Conservation (phyloP, 441 rosid species). For the Erodium trifolium region DNA sequence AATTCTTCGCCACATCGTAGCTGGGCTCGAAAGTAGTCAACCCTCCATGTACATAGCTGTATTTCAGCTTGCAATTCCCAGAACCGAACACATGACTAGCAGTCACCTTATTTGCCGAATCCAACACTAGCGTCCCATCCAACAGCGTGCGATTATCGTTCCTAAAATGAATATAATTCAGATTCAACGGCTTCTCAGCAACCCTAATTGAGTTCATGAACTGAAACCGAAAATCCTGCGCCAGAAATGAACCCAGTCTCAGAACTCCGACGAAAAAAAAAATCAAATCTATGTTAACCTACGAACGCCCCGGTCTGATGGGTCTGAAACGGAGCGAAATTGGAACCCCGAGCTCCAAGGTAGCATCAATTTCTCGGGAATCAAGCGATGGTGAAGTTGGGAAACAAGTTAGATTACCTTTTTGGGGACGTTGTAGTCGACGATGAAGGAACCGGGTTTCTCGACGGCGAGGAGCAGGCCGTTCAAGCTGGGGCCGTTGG, state of each 20-base stretch:
- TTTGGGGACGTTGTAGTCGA: slow-evolving; percentile 80
- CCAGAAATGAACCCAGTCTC: neutral
- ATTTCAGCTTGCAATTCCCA: slow-evolving; percentile 74
- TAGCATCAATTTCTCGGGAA: neutral
- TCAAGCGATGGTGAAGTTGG: too few species aligned
- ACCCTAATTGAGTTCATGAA: slow-evolving; percentile 74
- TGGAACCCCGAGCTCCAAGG: neutral
- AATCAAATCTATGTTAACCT: neutral
- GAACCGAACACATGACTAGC: slow-evolving; percentile 74
- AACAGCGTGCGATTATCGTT: slow-evolving; percentile 59
- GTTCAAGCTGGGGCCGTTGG: slow-evolving; percentile 66
- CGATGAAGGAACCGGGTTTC: slow-evolving; percentile 74
- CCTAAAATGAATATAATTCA: slow-evolving; percentile 76
- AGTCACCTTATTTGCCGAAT: slow-evolving; percentile 72
- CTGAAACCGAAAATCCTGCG: slow-evolving; percentile 90
- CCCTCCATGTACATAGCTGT: slow-evolving; percentile 57
- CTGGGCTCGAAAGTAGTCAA: slow-evolving; percentile 65
- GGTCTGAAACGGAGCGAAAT: neutral
- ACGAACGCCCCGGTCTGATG: too few species aligned
- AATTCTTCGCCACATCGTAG: slow-evolving; percentile 64
- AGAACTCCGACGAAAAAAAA: neutral
- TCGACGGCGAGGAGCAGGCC: slow-evolving; percentile 68
- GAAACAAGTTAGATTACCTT: slow-evolving; percentile 31
- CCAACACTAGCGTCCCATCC: slow-evolving; percentile 56
- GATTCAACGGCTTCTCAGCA: slow-evolving; percentile 72